A percentile compares a stretch with the other conserved stretches of the same genome.
These are phyloP conservation scores for Cladosporium sp. DNA, from an alignment of 2,329 filamentous ascomycete species.

Conservation along the genomic window DNA sequence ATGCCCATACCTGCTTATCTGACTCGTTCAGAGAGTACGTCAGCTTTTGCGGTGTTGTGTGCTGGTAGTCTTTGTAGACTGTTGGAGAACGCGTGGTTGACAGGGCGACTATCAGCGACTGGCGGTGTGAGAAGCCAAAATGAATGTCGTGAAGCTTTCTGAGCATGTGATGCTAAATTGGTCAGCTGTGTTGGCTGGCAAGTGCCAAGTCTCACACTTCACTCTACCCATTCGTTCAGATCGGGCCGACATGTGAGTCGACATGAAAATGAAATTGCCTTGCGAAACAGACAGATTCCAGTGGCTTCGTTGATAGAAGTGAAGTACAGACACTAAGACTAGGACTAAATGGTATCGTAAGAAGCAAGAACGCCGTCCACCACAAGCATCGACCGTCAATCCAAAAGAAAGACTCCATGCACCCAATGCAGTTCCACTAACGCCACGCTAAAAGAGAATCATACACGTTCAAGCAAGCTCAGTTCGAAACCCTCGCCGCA, in stretches of 20 bases:
- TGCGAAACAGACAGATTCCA: neutral
- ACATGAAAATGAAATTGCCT: too few relatives aligned
- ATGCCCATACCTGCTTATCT: neutral
- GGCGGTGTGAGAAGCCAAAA: neutral
- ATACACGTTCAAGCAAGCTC: neutral
- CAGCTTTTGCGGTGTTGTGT: neutral
- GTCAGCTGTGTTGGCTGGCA: neutral
- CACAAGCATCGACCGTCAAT: neutral
- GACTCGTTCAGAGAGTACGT: neutral
- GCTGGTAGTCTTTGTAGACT: neutral
- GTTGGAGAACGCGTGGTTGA: neutral
- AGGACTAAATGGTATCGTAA: slow-evolving; percentile 2
- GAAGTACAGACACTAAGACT: neutral
- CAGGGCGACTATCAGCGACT: neutral
- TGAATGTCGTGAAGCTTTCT: neutral
- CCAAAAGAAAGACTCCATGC: neutral
- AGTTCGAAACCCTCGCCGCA: slow-evolving; percentile 39
- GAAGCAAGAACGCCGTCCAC: neutral
- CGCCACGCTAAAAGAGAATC: slow-evolving; percentile 1
- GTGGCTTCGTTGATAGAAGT: neutral
- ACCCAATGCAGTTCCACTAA: neutral
- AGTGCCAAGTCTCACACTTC: neutral
- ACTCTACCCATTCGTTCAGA: neutral
- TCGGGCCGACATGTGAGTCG: neutral
- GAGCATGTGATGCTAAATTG: neutral